These are phyloP conservation scores for Edaphochlamys debaryana DNA, from an alignment of 139 green algal species.

Conservation along the genomic window DNA sequence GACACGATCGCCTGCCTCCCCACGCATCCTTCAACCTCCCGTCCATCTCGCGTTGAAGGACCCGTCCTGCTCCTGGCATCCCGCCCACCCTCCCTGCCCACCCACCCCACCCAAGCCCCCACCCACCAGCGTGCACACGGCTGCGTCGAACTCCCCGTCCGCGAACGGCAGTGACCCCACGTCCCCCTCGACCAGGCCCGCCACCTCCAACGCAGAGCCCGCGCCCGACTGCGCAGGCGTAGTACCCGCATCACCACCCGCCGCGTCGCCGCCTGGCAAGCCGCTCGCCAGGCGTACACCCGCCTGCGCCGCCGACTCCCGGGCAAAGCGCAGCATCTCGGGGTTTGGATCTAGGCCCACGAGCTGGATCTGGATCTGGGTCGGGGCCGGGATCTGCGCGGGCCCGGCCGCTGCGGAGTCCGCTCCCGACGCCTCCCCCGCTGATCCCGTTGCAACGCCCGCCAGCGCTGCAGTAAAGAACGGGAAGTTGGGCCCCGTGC, in stretches of 20 bases:
- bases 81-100: too few species aligned
- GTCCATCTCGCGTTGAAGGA: too few species aligned
- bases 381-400: neutral
- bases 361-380: constrained; percentile 38
- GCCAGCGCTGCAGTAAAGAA: constrained; percentile 46
- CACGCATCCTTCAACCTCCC: too few species aligned
- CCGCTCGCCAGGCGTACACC: neutral
- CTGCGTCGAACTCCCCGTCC: constrained; percentile 62
- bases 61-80: too few species aligned
- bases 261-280: too few species aligned
- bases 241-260: too few species aligned
- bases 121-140: constrained; percentile 68
- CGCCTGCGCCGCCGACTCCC: neutral
- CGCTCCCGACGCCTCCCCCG: neutral
- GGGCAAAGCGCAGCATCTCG: constrained; percentile 65
- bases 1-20: too few species aligned
- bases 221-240: neutral
- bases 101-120: too few species aligned
- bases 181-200: constrained; percentile 54
- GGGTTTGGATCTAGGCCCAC: constrained; percentile 74
- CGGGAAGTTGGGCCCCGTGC: constrained; percentile 67
- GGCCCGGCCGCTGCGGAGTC: neutral
- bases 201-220: constrained; percentile 30
- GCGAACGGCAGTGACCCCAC: constrained; percentile 61
- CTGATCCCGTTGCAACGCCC: too few species aligned